These are phyloP conservation scores for Rhododendron molle DNA, from an alignment of 148 eudicot genomes.

Conservation along the genomic window DNA sequence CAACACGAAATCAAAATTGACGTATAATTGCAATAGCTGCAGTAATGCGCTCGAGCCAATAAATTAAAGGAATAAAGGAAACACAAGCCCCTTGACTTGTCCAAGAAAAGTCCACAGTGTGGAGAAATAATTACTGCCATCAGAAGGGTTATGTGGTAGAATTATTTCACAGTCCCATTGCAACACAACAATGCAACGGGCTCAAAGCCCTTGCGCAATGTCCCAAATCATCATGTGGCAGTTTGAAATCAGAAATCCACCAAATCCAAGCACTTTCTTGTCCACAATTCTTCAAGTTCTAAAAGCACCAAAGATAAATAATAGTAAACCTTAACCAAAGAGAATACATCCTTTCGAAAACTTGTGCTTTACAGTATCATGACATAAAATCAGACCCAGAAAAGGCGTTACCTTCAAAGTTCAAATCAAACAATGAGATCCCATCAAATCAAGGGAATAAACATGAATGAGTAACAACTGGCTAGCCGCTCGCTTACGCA, in stretches of 20 bases:
- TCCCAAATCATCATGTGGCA: constrained; percentile 39
- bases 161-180: constrained; percentile 8
- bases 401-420: neutral
- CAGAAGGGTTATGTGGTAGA: constrained; percentile 6
- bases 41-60: neutral
- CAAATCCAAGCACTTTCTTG: neutral
- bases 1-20: neutral
- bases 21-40: neutral
- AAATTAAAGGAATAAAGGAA: neutral
- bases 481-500: neutral
- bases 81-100: neutral
- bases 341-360: neutral
- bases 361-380: neutral
- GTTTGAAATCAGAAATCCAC: neutral
- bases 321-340: neutral
- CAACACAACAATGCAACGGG: constrained; percentile 15
- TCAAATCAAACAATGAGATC: no score
- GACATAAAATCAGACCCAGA: neutral
- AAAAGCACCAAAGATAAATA: neutral
- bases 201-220: constrained; percentile 50
- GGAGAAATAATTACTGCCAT: neutral
- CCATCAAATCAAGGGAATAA: neutral
- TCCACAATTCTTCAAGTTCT: neutral
- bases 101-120: neutral
- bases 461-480: neutral